Base-by-base conservation (phyloP, 192 early-diverging fungal species). In the Coemansia sp. region DNA sequence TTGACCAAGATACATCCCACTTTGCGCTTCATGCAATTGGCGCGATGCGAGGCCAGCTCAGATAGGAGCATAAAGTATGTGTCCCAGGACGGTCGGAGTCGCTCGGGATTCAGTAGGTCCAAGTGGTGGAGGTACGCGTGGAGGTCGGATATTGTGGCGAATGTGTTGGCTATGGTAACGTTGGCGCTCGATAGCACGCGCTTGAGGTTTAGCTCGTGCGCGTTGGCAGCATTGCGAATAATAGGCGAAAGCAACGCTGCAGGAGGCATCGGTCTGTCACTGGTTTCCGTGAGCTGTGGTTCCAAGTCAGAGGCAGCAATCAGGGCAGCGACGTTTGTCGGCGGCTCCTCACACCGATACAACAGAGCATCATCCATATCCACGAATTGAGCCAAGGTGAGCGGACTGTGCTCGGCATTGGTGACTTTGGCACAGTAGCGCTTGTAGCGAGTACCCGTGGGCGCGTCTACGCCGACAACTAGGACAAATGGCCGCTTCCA, bases 21-120 rank as follows among this genome's bases (percentile, higher is more conserved):
- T 36, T 94, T 88, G 24, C 97, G 89, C 66, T 99, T 99, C 98
- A 99, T 99, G 85, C 95, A 99, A 70, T 99, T 99, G 18, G 91
- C 92, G 40, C 97, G 80, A 34, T 87, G 83, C 8, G 97, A 93
- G 12, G 96, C 97, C 40, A 98, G 86, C 72, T 97, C 91, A 4
- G 95, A 95, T 20, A 99, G 77, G 29, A 90, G 86, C 93, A 99
- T 97, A 81, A 98, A 99, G 75, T 99, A 99, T 0, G 92, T 93
- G 86, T 99, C 98, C 97, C 97, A 94, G 13, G 89, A 88, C 11
- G 98, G 98, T 27, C 98, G 86, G 33, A 96, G 80, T 13, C 94
- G 84, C 66, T 96, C 91, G 12, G 74, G 72, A 67, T 96, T 88
- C 33, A 84, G 79, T 52, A 98, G 82, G 31, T 93, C 79, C 2